Percentiles rank a stretch among this genome's conserved stretches.
phyloP scores from a whole-genome alignment of 2,329 filamentous ascomycete genomes.

The Fusarium domesticum region DNA sequence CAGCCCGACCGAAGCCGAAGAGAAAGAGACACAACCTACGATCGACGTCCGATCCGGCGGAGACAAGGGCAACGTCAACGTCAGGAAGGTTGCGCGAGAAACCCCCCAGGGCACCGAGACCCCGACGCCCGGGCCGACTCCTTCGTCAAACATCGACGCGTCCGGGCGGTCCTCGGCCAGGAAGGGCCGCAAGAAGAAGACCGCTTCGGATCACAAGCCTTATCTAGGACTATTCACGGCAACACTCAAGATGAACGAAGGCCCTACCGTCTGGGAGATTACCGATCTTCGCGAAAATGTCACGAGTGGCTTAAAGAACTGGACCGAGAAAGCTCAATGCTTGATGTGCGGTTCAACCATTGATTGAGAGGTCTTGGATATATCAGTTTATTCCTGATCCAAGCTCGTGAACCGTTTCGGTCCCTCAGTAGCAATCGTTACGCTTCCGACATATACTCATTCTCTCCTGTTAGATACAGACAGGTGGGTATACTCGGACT shows the following conservation, averaged over 20 bases:
- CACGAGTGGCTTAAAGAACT: slow-evolving; percentile 48
- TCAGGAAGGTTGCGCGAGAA: slow-evolving; percentile 35
- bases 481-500: slow-evolving; percentile 1
- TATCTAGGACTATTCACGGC: slow-evolving; percentile 54
- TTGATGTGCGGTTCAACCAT: slow-evolving; percentile 49
- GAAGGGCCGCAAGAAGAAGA: slow-evolving; percentile 41
- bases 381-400: not conserved
- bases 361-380: slow-evolving; percentile 33
- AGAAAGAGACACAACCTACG: slow-evolving; percentile 49
- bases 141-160: slow-evolving; percentile 23
- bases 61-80: slow-evolving; percentile 38
- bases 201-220: slow-evolving; percentile 38
- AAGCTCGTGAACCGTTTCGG: too few relatives aligned
- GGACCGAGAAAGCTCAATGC: slow-evolving; percentile 50
- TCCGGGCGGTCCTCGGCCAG: slow-evolving; percentile 29
- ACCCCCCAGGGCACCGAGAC: slow-evolving; percentile 25
- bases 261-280: slow-evolving; percentile 50
- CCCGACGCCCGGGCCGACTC: slow-evolving; percentile 31
- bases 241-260: slow-evolving; percentile 45
- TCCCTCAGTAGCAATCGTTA: not conserved
- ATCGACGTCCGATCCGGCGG: slow-evolving; percentile 52
- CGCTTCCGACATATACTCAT: not conserved
- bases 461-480: not conserved
- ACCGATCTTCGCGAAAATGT: slow-evolving; percentile 49
- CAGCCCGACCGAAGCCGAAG: slow-evolving; percentile 50